Percentiles rank a stretch among this genome's conserved stretches.
These are phyloP conservation scores for Aspergillus luchuensis DNA, from an alignment of 2,329 filamentous ascomycete species.

Conservation along the genomic window DNA sequence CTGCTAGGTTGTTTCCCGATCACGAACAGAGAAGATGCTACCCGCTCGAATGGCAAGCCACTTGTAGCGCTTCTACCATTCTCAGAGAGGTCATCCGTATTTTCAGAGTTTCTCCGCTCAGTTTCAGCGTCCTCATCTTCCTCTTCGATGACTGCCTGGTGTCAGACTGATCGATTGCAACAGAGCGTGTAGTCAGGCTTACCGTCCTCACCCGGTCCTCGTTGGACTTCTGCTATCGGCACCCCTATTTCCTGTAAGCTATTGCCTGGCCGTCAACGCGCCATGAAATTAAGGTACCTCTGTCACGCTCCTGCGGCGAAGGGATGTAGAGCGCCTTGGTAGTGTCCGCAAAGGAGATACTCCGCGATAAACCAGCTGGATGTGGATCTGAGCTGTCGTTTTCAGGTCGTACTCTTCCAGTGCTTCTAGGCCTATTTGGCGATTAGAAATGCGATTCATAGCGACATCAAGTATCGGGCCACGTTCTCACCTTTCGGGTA, in stretches of 20 bases:
- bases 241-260: constrained; percentile 22
- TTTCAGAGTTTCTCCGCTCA: constrained; percentile 5
- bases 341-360: constrained; percentile 19
- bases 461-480: background rate
- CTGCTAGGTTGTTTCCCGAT: constrained; percentile 14
- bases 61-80: background rate
- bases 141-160: background rate
- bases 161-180: background rate
- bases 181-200: background rate
- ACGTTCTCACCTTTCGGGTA: background rate
- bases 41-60: background rate
- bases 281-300: constrained; percentile 15
- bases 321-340: constrained; percentile 30
- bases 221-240: constrained; percentile 30
- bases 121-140: constrained; percentile 7
- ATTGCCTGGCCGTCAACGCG: background rate
- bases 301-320: constrained; percentile 26
- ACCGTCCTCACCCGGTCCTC: constrained; percentile 17
- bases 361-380: background rate
- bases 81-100: background rate
- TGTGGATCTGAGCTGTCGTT: background rate
- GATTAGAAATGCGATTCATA: background rate
- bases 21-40: constrained; percentile 13
- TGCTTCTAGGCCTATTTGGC: background rate
- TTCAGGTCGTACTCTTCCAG: background rate